phyloP scores from a whole-genome alignment of 352 stramenopile genomes.

The Phytopythium oedochilum region DNA sequence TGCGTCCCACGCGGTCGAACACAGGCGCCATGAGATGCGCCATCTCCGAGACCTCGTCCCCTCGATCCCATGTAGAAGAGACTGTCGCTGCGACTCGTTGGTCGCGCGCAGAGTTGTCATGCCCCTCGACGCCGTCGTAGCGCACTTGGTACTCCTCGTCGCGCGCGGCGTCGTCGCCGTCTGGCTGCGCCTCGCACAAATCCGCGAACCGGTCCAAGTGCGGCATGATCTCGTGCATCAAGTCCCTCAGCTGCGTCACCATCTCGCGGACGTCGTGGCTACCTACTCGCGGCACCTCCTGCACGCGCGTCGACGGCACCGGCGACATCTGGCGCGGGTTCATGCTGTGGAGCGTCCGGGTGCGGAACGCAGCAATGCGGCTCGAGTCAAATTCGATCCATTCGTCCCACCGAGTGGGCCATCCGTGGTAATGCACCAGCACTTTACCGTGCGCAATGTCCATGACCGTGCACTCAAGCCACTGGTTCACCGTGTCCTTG shows the following conservation, averaged over 20 bases:
- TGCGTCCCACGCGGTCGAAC: constrained; percentile 76
- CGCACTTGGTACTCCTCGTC: constrained; percentile 1
- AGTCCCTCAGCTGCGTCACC: constrained; percentile 48
- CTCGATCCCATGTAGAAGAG: neutral
- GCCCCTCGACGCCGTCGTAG: neutral
- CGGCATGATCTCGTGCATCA: constrained; percentile 70
- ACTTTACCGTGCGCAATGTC: constrained; percentile 85
- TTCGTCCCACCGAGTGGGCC: constrained; percentile 97
- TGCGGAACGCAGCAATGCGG: constrained; percentile 94
- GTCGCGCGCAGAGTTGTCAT: neutral
- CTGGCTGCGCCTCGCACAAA: constrained; percentile 43
- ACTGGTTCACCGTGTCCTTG: constrained; percentile 97
- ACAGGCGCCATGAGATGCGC: constrained; percentile 65
- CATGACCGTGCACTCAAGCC: constrained; percentile 96
- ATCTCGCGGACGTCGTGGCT: constrained; percentile 39
- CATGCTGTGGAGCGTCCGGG: constrained; percentile 73
- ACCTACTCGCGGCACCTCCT: constrained; percentile 42
- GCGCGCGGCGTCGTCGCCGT: constrained; percentile 1
- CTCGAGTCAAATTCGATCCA: constrained; percentile 94
- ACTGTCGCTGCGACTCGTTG: neutral
- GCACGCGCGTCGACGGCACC: constrained; percentile 41
- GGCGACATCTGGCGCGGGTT: constrained; percentile 54
- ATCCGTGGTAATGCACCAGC: constrained; percentile 96
- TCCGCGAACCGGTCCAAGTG: constrained; percentile 59
- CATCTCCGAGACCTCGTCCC: constrained; percentile 50